phyloP scores from a whole-genome alignment of 139 green algal species.

The Chlamydomonas sphaeroides region DNA sequence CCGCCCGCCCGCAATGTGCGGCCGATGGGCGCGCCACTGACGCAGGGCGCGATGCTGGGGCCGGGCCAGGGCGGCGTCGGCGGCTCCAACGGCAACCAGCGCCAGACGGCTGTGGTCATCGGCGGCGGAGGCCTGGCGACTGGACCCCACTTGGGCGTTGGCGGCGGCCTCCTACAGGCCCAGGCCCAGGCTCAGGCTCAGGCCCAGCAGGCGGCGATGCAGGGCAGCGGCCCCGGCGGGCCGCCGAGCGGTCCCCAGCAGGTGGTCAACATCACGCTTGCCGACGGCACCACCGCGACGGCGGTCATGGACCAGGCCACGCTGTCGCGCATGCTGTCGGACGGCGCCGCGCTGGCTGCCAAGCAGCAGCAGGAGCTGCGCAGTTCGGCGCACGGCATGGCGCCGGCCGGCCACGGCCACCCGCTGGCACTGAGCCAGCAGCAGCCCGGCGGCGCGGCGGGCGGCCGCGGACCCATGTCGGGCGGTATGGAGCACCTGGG shows the following conservation, averaged over 20 bases:
- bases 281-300: conserved; percentile 27
- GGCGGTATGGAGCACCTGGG: neutral
- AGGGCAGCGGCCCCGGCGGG: neutral
- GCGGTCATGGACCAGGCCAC: conserved; percentile 20
- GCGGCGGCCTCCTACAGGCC: too few relatives aligned
- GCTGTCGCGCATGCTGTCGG: conserved; percentile 22
- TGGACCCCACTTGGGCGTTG: too few relatives aligned
- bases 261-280: conserved; percentile 37
- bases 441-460: too few relatives aligned
- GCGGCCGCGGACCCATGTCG: too few relatives aligned
- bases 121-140: neutral
- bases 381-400: too few relatives aligned
- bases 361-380: conserved; percentile 15
- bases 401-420: too few relatives aligned
- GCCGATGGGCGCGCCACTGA: too few relatives aligned
- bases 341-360: neutral
- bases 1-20: too few relatives aligned
- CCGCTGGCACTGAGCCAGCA: too few relatives aligned
- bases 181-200: neutral
- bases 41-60: too few relatives aligned
- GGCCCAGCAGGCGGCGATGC: neutral
- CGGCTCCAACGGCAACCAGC: neutral
- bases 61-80: too few relatives aligned
- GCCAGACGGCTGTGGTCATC: conserved; percentile 21
- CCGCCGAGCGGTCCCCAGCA: too few relatives aligned